Percentiles rank a stretch among this genome's conserved stretches.
phyloP scores from a whole-genome alignment of 2,329 filamentous ascomycete genomes.

The Cordyceps farinosa region DNA sequence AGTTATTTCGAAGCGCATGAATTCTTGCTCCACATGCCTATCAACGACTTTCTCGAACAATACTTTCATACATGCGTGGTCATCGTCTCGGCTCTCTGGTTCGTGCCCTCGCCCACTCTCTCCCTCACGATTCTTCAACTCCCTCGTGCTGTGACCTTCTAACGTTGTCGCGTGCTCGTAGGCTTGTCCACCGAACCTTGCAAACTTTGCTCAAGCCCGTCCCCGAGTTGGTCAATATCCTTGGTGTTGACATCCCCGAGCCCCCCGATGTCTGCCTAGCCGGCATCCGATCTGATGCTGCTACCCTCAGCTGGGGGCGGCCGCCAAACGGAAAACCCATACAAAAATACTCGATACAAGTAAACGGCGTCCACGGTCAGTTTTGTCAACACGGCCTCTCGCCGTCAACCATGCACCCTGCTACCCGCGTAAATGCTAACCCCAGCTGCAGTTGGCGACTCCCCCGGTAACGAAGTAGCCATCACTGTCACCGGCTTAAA shows the following conservation, averaged over 20 bases:
- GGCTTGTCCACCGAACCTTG: slow-evolving; percentile 81
- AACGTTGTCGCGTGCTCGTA: slow-evolving; percentile 32
- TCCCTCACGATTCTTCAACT: slow-evolving; percentile 41
- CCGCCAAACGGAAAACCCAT: slow-evolving; percentile 64
- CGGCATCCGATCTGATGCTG: slow-evolving; percentile 80
- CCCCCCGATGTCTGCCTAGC: slow-evolving; percentile 86
- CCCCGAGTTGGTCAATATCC: slow-evolving; percentile 81
- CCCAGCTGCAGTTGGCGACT: slow-evolving; percentile 67
- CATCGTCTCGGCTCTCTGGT: slow-evolving; percentile 22
- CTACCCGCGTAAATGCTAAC: neutral
- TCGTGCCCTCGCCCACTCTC: slow-evolving; percentile 27
- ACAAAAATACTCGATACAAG: slow-evolving; percentile 83
- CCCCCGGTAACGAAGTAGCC: slow-evolving; percentile 51
- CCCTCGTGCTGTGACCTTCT: slow-evolving; percentile 27
- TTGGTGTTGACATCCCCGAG: slow-evolving; percentile 91
- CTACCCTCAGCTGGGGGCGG: slow-evolving; percentile 86
- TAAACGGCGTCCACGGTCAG: slow-evolving; percentile 88
- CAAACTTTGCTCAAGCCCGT: slow-evolving; percentile 89
- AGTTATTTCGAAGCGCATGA: slow-evolving; percentile 16
- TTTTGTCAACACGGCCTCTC: slow-evolving; percentile 14
- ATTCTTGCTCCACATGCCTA: slow-evolving; percentile 26
- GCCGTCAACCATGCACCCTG: neutral
- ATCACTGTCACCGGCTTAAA: slow-evolving; percentile 86
- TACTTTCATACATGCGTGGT: slow-evolving; percentile 13
- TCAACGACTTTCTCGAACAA: slow-evolving; percentile 13